Percentiles rank a stretch among this genome's conserved stretches.
Evolutionary conservation across 805 yeast species (phyloP).

Genomic region (Ogataea ganodermae): DNA sequence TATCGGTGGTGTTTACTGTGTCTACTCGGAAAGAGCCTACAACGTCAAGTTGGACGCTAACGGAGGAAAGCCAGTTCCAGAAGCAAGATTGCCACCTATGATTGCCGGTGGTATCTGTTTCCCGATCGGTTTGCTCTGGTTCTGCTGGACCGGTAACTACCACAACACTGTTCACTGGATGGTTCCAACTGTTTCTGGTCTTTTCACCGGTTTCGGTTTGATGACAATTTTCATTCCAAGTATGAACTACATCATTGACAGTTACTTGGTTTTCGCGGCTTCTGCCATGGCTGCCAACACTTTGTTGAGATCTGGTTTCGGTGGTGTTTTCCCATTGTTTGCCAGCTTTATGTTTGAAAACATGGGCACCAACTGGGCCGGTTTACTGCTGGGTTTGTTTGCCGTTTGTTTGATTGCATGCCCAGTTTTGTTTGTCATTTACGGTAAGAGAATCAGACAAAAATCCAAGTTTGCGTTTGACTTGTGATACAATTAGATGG

Average conservation of each 20-base stretch:
- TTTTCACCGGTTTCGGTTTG: constrained; percentile 67
- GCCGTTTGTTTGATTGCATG: constrained; percentile 61
- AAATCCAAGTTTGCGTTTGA: constrained; percentile 60
- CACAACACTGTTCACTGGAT: constrained; percentile 74
- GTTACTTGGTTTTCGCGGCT: constrained; percentile 71
- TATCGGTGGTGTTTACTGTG: constrained; percentile 55
- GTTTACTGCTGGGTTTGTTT: constrained; percentile 65
- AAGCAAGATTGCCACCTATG: constrained; percentile 77
- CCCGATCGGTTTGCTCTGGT: constrained; percentile 81
- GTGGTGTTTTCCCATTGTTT: constrained; percentile 72
- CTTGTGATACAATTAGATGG: too few species aligned
- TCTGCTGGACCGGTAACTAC: constrained; percentile 85
- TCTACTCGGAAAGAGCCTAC: constrained; percentile 58
- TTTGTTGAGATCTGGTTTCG: constrained; percentile 64
- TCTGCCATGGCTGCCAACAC: constrained; percentile 62
- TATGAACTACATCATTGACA: constrained; percentile 71
- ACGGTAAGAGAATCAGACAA: constrained; percentile 56
- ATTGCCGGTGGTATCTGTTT: constrained; percentile 69
- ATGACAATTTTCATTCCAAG: constrained; percentile 68
- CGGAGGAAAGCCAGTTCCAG: constrained; percentile 68
- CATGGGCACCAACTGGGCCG: constrained; percentile 80
- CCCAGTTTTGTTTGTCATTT: constrained; percentile 64
- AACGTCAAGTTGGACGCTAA: constrained; percentile 47
- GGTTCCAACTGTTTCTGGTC: constrained; percentile 70
- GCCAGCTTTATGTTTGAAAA: constrained; percentile 68